Evolutionary conservation across 495 filamentous ascomycete genomes (phyloP), one percentile per base, ranked within the genome.

Genomic region (Bryoglossum gracile): DNA sequence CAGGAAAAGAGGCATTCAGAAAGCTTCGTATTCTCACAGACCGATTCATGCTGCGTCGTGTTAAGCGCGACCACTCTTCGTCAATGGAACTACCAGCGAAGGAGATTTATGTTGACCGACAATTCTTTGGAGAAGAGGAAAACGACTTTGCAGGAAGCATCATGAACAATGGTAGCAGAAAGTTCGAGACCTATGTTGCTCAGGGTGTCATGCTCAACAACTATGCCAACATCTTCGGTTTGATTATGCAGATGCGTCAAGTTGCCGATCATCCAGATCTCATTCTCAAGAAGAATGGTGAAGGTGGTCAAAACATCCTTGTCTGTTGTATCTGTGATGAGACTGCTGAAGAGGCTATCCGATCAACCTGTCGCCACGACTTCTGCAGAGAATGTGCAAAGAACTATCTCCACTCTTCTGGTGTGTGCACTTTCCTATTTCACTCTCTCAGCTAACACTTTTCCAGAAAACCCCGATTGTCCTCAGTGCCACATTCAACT

Each of bases 221-320:
- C 58, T 96, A 96, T 58, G 90, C 91, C 68, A 89, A 89, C 44
- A 84, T 84, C 36, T 84, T 84, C 47, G 88, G 88, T 38, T 74
- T 95, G 33, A 94, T 95, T 59, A 94, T 94, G 84, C 86, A 94
- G 64, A 96, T 96, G 90, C 86, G 91, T 23, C 92, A 96, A 70
- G 84, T 90, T 6, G 87, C 91, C 0, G 89, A 98, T 57, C 92
- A 98, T 63, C 92, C 92, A 1, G 92, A 97, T 65, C 69, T 97
- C 5, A 87, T 97, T 33, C 65, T 96, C 52, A 91, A 89, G 67
- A 95, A 90, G 66, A 76, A 87, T 52, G 77, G 74, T 10, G 78
- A 88, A 54, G 85, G 83, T 37, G 90, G 90, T 1, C 88, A 95
- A 63, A 95, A 95, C 55, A 74, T 94, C 21, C 70, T 94, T 24